Conservation (phyloP, 768 basidiomycete genomes). For the Phanerochaete sordida region DNA sequence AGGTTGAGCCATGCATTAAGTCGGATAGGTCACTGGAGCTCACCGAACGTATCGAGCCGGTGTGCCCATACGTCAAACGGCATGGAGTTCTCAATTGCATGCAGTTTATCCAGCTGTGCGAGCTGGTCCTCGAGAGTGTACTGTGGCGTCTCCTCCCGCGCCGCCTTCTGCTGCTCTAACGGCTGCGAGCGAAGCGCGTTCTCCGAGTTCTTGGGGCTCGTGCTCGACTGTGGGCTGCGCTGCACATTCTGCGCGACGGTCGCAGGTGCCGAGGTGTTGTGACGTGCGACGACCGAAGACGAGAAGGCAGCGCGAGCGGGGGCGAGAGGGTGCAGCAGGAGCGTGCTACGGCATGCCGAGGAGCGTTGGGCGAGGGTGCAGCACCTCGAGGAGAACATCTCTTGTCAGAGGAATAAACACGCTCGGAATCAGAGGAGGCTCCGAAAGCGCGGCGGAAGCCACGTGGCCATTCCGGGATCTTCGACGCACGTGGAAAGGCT, state of each 20-base stretch:
- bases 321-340: background rate
- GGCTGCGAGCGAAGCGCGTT: background rate
- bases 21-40: background rate
- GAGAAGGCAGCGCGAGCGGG: conserved; percentile 1
- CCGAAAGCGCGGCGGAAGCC: conserved; percentile 3
- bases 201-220: background rate
- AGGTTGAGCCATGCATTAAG: background rate
- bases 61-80: conserved; percentile 16
- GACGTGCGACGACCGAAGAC: background rate
- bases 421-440: background rate
- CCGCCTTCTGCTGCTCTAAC: background rate
- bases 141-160: conserved; percentile 2
- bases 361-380: background rate
- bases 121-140: conserved; percentile 10
- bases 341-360: conserved; percentile 2
- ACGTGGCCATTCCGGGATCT: conserved; percentile 12
- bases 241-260: background rate
- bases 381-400: conserved; percentile 8
- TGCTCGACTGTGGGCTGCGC: background rate
- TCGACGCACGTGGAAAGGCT: conserved; percentile 18
- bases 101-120: conserved; percentile 10
- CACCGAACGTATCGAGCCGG: conserved; percentile 11
- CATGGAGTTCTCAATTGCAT: background rate
- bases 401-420: conserved; percentile 3
- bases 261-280: background rate